Evolutionary conservation across 2,329 filamentous ascomycete species (phyloP), one percentile per base, ranked within the genome.

Genomic region (Botrytis galanthina): DNA sequence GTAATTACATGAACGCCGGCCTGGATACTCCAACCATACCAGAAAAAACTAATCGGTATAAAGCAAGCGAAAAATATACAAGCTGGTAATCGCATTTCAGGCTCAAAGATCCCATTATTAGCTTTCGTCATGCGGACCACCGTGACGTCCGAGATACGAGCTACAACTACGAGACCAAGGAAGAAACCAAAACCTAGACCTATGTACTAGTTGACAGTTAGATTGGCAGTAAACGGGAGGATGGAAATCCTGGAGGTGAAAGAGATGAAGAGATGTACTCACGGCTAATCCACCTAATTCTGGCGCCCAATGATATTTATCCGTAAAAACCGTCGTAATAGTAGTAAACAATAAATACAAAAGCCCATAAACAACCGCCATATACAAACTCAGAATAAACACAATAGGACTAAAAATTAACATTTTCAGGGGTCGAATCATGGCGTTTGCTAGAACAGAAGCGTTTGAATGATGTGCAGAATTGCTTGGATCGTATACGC

Each of bases 341-440:
- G 73, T 73, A 4, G 85, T 83, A 7, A 88, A 82, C 70, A 88
- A 86, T 0, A 86, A 85, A 78, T 88, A 89, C 0, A 88, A 80
- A 0, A 87, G 82, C 32, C 87, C 85, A 74, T 89, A 89, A 2
- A 87, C 78, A 0, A 88, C 82, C 0, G 84, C 83, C 48, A 89
- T 82, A 73, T 89, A 89, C 0, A 88, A 67, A 0, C 84, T 83
- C 73, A 88, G 81, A 8, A 85, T 80, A 10, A 84, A 78, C 3
- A 83, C 79, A 61, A 84, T 82, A 0, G 83, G 82, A 32, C 81
- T 81, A 59, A 78, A 74, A 70, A 80, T 80, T 39, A 82, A 79
- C 78, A 84, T 81, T 77, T 86, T 87, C 59, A 86, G 74, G 1
- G 87, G 87, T 2, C 87, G 84, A 12, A 85, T 78, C 61, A 90